A percentile compares a stretch with the other conserved stretches of the same genome.
These are phyloP conservation scores for Eleusine indica DNA, from an alignment of 176 grass and related monocot genomes.

Conservation along the genomic window DNA sequence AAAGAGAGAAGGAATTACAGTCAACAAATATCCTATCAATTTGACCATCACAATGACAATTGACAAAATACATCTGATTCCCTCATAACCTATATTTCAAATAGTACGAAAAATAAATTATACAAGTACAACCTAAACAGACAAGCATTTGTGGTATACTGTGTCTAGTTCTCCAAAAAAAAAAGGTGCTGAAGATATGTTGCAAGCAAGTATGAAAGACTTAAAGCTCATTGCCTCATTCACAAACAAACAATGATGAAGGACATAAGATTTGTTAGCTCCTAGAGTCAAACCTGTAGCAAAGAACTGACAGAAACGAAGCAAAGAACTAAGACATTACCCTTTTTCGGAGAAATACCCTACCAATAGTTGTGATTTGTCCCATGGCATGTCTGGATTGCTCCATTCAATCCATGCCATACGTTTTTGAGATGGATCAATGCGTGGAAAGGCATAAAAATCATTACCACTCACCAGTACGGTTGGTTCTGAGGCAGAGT, in stretches of 20 bases:
- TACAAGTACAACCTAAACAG: background rate
- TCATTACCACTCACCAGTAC: constrained; percentile 66
- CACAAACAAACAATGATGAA: background rate
- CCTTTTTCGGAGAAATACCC: constrained; percentile 74
- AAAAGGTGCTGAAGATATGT: constrained; percentile 8
- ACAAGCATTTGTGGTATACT: background rate
- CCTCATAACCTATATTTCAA: constrained; percentile 10
- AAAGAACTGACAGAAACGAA: background rate
- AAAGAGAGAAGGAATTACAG: background rate
- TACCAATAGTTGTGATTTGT: constrained; percentile 81
- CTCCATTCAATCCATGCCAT: constrained; percentile 90
- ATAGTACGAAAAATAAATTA: background rate
- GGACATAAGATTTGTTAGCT: background rate
- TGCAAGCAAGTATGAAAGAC: background rate
- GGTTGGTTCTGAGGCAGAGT: constrained; percentile 58
- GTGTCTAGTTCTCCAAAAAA: background rate
- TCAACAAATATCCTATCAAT: constrained; percentile 4
- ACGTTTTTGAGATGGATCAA: constrained; percentile 64
- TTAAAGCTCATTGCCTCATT: background rate
- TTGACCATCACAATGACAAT: background rate
- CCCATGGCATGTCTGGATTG: constrained; percentile 79
- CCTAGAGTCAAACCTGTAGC: background rate
- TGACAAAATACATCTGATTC: constrained; percentile 12
- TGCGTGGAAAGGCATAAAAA: constrained; percentile 85
- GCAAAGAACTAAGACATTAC: constrained; percentile 46